Conservation (phyloP, 768 basidiomycete genomes). For the Podaxis sp. region DNA sequence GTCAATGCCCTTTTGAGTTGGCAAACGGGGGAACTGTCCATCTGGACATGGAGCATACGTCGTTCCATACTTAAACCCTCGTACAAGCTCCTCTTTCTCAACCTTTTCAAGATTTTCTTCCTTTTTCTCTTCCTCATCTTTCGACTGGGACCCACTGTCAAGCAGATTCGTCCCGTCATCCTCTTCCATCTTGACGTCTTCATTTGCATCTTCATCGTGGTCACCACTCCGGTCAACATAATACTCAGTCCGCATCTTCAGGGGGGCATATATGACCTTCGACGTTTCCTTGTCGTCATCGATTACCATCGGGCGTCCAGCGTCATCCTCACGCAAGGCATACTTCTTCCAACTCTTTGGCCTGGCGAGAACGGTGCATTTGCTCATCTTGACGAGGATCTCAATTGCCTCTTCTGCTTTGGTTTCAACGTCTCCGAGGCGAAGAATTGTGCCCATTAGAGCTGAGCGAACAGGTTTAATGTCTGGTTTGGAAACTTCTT, state of each 20-base stretch:
- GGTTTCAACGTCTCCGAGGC: slow-evolving; percentile 74
- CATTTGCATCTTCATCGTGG: slow-evolving; percentile 38
- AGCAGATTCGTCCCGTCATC: slow-evolving; percentile 31
- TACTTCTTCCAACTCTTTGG: slow-evolving; percentile 84
- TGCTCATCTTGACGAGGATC: slow-evolving; percentile 72
- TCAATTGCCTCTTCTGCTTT: slow-evolving; percentile 72
- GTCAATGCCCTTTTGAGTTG: slow-evolving; percentile 84
- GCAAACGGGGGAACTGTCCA: slow-evolving; percentile 73
- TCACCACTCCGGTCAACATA: slow-evolving; percentile 47
- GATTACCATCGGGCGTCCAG: slow-evolving; percentile 34
- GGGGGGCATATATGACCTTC: slow-evolving; percentile 36
- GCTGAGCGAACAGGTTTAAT: slow-evolving; percentile 68
- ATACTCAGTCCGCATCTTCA: slow-evolving; percentile 57
- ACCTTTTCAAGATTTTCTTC: slow-evolving; percentile 49
- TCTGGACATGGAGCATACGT: slow-evolving; percentile 87
- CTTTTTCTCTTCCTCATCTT: slow-evolving; percentile 32
- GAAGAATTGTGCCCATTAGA: slow-evolving; percentile 61
- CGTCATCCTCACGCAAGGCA: slow-evolving; percentile 36
- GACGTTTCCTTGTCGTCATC: slow-evolving; percentile 35
- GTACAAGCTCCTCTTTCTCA: slow-evolving; percentile 76
- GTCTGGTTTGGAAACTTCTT: slow-evolving; percentile 60
- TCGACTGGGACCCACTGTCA: slow-evolving; percentile 24
- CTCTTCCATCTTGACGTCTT: slow-evolving; percentile 39
- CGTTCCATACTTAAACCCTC: slow-evolving; percentile 88
- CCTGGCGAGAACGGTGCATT: slow-evolving; percentile 70